Conservation (phyloP, 2,329 filamentous ascomycete species). For the Curvularia eragrostidis region DNA sequence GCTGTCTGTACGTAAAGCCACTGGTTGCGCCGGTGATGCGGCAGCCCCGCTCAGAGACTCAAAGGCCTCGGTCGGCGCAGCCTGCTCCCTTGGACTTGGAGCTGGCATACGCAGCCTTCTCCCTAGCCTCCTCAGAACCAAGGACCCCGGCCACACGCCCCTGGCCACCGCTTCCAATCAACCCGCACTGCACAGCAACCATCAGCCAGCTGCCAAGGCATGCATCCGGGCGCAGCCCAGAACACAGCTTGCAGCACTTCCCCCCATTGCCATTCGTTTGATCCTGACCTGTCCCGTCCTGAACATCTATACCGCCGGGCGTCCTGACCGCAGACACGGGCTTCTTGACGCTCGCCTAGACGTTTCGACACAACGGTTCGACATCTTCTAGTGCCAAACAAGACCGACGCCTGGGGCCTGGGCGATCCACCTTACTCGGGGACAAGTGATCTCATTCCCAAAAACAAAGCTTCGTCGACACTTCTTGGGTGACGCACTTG, state of each 20-base stretch:
- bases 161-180: constrained; percentile 23
- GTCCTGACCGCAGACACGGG: constrained; percentile 15
- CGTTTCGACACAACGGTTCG: constrained; percentile 19
- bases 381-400: constrained; percentile 27
- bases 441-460: constrained; percentile 33
- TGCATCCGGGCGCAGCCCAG: constrained; percentile 28
- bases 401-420: constrained; percentile 23
- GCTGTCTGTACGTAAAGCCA: neutral
- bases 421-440: constrained; percentile 31
- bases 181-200: constrained; percentile 26
- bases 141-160: constrained; percentile 27
- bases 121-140: neutral
- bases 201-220: constrained; percentile 34
- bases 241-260: constrained; percentile 15
- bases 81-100: neutral
- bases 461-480: constrained; percentile 23
- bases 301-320: constrained; percentile 6
- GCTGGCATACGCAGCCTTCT: constrained; percentile 5
- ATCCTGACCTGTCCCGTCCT: constrained; percentile 7
- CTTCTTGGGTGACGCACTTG: constrained; percentile 17
- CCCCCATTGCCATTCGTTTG: constrained; percentile 10
- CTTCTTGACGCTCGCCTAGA: constrained; percentile 3
- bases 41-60: neutral
- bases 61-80: neutral
- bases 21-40: neutral